A percentile compares a stretch with the other conserved stretches of the same genome.
phyloP scores from a whole-genome alignment of 176 grass and related monocot species.

The Cymbopogon citratus region DNA sequence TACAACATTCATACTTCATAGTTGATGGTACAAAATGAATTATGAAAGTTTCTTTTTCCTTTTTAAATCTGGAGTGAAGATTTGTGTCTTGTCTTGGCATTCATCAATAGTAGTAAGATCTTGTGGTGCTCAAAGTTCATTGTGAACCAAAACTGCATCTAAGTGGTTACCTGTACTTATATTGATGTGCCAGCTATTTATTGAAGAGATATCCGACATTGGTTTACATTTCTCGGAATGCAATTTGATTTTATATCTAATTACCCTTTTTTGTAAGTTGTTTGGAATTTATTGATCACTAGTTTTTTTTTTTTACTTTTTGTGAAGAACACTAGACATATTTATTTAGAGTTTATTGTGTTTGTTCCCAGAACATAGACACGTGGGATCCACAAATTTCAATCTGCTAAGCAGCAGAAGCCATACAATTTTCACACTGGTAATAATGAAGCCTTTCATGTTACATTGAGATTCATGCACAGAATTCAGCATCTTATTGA shows the following conservation, averaged over 20 bases:
- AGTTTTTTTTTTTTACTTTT: neutral
- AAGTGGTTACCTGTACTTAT: neutral
- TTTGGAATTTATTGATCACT: neutral
- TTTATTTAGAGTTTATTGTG: neutral
- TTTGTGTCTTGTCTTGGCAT: neutral
- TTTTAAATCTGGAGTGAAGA: neutral
- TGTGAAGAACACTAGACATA: neutral
- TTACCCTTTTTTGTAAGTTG: neutral
- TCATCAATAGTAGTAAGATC: neutral
- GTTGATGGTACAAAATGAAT: conserved; percentile 2
- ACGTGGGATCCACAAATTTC: conserved; percentile 84
- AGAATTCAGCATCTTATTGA: neutral
- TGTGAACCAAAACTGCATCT: neutral
- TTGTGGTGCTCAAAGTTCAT: neutral
- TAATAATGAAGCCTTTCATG: conserved; percentile 24
- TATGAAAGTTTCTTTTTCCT: neutral
- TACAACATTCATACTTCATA: neutral
- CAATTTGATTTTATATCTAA: neutral
- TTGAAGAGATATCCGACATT: neutral
- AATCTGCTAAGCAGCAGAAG: conserved; percentile 87
- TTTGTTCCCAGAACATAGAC: conserved; percentile 58
- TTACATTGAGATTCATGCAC: neutral
- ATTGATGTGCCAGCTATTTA: neutral
- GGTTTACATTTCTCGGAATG: conserved; percentile 1
- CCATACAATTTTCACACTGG: conserved; percentile 94